These are phyloP conservation scores for Taphrina sp. DNA, from an alignment of 1,139 yeast genomes.

Conservation along the genomic window DNA sequence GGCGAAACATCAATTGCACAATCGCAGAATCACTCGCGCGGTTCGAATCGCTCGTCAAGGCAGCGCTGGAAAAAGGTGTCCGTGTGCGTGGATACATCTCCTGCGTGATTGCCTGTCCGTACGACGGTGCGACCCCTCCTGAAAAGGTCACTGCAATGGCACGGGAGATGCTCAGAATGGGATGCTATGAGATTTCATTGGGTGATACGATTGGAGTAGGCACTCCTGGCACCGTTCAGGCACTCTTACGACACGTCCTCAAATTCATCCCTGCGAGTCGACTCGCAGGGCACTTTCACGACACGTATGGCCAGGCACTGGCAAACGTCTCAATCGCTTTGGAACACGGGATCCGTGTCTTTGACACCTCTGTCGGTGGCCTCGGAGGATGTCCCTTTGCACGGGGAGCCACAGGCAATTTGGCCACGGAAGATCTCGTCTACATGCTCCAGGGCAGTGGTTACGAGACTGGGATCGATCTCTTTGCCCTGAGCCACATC, in stretches of 20 bases:
- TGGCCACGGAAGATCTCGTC: constrained; percentile 45
- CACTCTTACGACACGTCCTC: constrained; percentile 41
- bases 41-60: constrained; percentile 40
- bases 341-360: constrained; percentile 44
- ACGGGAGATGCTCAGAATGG: constrained; percentile 42
- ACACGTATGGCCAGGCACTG: constrained; percentile 46
- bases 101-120: constrained; percentile 46
- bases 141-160: constrained; percentile 42
- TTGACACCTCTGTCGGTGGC: constrained; percentile 45
- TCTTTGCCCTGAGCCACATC: constrained; percentile 40
- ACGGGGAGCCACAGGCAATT: constrained; percentile 46
- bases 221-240: constrained; percentile 42
- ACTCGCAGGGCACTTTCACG: constrained; percentile 47
- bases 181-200: constrained; percentile 46
- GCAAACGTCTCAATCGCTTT: constrained; percentile 45
- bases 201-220: constrained; percentile 47
- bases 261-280: constrained; percentile 40
- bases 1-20: constrained; percentile 43
- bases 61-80: constrained; percentile 40
- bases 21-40: constrained; percentile 42
- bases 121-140: constrained; percentile 45
- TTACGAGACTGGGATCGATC: constrained; percentile 43
- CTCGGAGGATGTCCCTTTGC: constrained; percentile 48
- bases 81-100: constrained; percentile 45
- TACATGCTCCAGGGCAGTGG: constrained; percentile 46